Base-by-base conservation (phyloP, 2,329 filamentous ascomycete species). In the Neodidymelliopsis sp. region DNA sequence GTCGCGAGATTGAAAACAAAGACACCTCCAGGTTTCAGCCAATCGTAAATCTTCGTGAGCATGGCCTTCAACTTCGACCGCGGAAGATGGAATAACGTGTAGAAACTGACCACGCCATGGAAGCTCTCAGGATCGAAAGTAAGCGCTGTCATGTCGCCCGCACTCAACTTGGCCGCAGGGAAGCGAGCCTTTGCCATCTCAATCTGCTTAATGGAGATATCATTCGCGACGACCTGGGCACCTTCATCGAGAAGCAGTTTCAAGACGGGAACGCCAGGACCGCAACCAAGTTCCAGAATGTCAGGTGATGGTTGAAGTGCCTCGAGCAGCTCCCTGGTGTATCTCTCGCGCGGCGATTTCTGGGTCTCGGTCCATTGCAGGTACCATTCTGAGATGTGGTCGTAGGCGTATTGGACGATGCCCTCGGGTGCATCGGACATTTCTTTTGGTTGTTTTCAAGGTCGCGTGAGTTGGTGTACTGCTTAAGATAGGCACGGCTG, bases 1-100 rank as follows among this genome's bases (percentile, higher is more conserved):
- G 79, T 82, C 11, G 73, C 75, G 10, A 84, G 67, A 15, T 47
- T 52, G 24, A 47, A 52, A 27, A 35, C 43, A 22, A 83, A 46
- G 29, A 65, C 67, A 2, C 80, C 80, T 0, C 79, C 79, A 0
- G 76, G 75, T 55, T 72, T 76, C 31, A 84, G 60, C 81, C 80
- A 84, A 12, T 31, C 28, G 1, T 54, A 56, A 24, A 81, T 74
- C 30, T 73, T 69, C n/a, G 33, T 29, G 13, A 83, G 57, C 52
- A 83, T 70, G 12, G 60, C 63, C 2, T 51, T 61, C 63, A 83
- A 80, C 54, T 82, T 78, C 1, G 65, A 62, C 9, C 73, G 71
- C 3, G 79, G 78, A 11, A 84, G 72, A 56, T 83, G 81, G 46
- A 81, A 76, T 33, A 83, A 53, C 20, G 76, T 79, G 66, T 81